Evolutionary conservation across 768 basidiomycete species (phyloP), one percentile per base, ranked within the genome.

Genomic region (Polyporus arcularius): DNA sequence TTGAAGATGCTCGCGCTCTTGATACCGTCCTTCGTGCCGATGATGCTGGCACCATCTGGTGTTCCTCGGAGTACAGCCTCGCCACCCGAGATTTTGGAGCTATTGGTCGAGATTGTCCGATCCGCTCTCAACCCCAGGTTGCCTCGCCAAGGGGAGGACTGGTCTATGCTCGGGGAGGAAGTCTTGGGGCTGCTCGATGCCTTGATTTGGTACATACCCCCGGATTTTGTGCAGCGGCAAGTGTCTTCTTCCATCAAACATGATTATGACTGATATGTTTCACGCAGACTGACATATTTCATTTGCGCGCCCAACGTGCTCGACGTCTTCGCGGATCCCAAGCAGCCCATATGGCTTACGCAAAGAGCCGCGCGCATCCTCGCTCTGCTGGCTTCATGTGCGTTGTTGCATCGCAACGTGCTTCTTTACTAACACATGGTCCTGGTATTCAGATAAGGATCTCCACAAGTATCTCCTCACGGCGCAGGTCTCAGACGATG

Each of bases 181-280:
- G 73, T 73, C 0, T 56, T 85, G 2, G 73, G 73, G 7, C 73
- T 90, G 14, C 71, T 89, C 14, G 85, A 89, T 67, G 75, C 78
- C 0, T 63, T 90, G 32, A 80, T 79, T 56, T 83, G 80, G 76
- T 76, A 76, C 57, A 68, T 76, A 31, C 72, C 80, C 2, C 78
- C 80, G 14, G 80, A 82, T 12, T 64, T 75, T 7, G 75, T 79
- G 30, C 66, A 76, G 41, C 67, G 67, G 80, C 75, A 54, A 40
- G 74, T 54, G 31, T 30, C 2, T 54, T 18, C 7, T 6, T 1
- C 16, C 6, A 16, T 42, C 4, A 9, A 3, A 31, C 12, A 1
- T 15, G 49, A 10, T 9, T 30, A 8, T 35, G 14, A 45, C 14
- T 15, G 5, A 26, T n/a, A 31, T n/a, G 10, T 64, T 40, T 58